Conservation (phyloP, 768 basidiomycete species). For the Chalciporus chontae region DNA sequence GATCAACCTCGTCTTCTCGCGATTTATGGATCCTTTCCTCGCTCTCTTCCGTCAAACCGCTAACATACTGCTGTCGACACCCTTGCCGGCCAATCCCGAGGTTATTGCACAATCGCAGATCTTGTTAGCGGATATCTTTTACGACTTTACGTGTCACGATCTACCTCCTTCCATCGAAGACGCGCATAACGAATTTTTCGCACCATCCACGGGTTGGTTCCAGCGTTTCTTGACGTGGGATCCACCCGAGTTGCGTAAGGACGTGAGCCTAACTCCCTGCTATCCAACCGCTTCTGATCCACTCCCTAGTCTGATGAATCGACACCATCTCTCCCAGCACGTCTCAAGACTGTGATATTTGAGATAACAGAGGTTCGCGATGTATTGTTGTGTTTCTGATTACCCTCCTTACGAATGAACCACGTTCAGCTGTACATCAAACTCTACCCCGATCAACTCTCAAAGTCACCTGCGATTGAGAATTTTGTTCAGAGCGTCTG, state of each 20-base stretch:
- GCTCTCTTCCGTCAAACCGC: conserved; percentile 74
- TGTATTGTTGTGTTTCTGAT: background rate
- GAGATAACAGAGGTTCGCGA: conserved; percentile 79
- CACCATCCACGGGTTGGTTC: conserved; percentile 63
- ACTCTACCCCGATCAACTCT: conserved; percentile 75
- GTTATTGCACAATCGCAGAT: conserved; percentile 71
- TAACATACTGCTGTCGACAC: conserved; percentile 43
- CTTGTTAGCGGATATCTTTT: conserved; percentile 81
- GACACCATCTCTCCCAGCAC: conserved; percentile 81
- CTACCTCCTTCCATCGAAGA: conserved; percentile 94
- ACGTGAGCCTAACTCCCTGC: conserved; percentile 40
- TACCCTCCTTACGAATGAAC: background rate
- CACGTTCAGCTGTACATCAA: conserved; percentile 67
- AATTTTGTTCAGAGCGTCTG: conserved; percentile 87
- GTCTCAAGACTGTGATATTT: conserved; percentile 84
- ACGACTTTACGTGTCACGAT: conserved; percentile 94
- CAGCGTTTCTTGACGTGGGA: conserved; percentile 82
- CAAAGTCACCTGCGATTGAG: conserved; percentile 58
- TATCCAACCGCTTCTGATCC: conserved; percentile 6
- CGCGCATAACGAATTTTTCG: conserved; percentile 78
- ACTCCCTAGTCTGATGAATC: conserved; percentile 66
- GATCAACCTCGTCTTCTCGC: conserved; percentile 85
- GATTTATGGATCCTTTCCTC: conserved; percentile 83
- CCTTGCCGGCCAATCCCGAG: conserved; percentile 37
- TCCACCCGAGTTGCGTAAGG: conserved; percentile 59